Conservation (phyloP, 2,329 filamentous ascomycete species). For the Sclerotinia borealis region DNA sequence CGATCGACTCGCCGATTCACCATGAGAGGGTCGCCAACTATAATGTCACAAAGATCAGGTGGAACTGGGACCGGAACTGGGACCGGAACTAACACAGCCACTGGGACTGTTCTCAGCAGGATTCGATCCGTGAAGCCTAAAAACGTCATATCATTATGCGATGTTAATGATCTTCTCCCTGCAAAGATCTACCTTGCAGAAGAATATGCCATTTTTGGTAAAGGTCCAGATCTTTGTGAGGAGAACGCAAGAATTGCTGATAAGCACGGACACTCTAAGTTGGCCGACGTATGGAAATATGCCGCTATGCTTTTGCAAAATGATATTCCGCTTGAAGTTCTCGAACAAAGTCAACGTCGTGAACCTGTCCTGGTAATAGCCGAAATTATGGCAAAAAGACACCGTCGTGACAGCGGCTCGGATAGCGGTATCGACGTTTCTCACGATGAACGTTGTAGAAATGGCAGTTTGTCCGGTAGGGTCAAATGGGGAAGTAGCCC, state of each 20-base stretch:
- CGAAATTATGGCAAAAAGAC: constrained; percentile 47
- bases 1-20: constrained; percentile 23
- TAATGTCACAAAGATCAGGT: constrained; percentile 30
- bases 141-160: constrained; percentile 68
- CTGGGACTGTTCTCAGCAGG: constrained; percentile 33
- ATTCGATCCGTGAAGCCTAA: constrained; percentile 40
- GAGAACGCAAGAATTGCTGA: constrained; percentile 78
- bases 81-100: constrained; percentile 51
- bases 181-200: constrained; percentile 71
- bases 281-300: constrained; percentile 80
- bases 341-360: constrained; percentile 47
- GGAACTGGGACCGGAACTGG: constrained; percentile 34
- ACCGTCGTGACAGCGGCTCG: constrained; percentile 36
- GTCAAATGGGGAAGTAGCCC: constrained; percentile 66
- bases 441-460: constrained; percentile 33
- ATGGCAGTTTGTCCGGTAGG: constrained; percentile 44
- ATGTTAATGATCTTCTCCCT: constrained; percentile 65
- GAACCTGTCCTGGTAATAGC: constrained; percentile 60
- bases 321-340: constrained; percentile 64
- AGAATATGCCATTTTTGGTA: constrained; percentile 78
- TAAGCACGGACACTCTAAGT: constrained; percentile 61
- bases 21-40: constrained; percentile 28
- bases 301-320: constrained; percentile 70
- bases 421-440: constrained; percentile 43
- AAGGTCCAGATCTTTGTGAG: constrained; percentile 72